Evolutionary conservation across 257 asterid species (phyloP), one percentile per base, ranked within the genome.

Genomic region (Vinca minor): DNA sequence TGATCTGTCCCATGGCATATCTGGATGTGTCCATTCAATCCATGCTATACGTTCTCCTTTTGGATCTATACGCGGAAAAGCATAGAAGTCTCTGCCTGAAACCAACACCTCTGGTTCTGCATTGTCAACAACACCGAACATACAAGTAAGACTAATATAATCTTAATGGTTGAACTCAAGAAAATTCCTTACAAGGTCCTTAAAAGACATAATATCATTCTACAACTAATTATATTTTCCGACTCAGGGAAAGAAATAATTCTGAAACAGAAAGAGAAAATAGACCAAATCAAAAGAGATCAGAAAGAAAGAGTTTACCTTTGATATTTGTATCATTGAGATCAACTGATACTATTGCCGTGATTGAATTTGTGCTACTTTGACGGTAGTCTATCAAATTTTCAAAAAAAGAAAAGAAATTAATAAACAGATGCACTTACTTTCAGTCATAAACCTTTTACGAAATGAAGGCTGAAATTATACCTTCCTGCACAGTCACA

Each of bases 1-100:
- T 58, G 98, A 92, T 82, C 79, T 87, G 72, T 92, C 98, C 98
- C 98, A 89, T 50, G 96, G 96, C 96, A 92, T 89, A 83, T 89
- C 85, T 62, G 98, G 98, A 77, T 92, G 98, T 61, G 82, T 71
- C 98, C 98, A 92, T 75, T 92, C 88, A 46, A 92, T 89, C 98
- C 98, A 92, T 46, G 98, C 94, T 58, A 92, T 39, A 20, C 96
- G 83, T 69, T 85, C 84, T 79, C 96, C 96, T 75, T 80, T 81
- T 62, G 71, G 77, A 71, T 92, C 98, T 64, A 89, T 42, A 52
- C 95, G 93, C 23, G 98, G 98, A 74, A 87, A 89, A 54, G 98
- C 98, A 77, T 92, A 92, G 75, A 92, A 92, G 81, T 92, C 95
- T 67, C 64, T 87, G 48, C 96, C 96, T 54, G 73, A 79, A 67